Conservation (phyloP, 2,329 filamentous ascomycete genomes). For the Ophioceras dolichostomum region DNA sequence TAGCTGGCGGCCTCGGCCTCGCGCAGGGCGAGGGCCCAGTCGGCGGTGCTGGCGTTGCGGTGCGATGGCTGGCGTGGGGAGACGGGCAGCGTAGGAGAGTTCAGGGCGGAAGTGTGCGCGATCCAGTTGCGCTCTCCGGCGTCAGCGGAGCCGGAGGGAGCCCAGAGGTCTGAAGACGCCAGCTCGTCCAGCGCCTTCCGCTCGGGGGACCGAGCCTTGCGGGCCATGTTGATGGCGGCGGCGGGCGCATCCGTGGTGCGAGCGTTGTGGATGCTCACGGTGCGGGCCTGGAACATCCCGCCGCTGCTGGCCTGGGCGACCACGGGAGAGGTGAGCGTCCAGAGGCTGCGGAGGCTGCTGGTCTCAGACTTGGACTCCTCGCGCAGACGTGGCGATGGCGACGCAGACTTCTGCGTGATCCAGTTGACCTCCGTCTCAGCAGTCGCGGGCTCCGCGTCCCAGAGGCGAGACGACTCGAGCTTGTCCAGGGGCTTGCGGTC, state of each 20-base stretch:
- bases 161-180: constrained; percentile 15
- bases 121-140: constrained; percentile 15
- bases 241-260: constrained; percentile 10
- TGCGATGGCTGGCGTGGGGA: background rate
- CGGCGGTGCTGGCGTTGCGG: constrained; percentile 11
- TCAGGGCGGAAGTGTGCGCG: constrained; percentile 2
- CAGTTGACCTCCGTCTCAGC: background rate
- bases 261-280: constrained; percentile 1
- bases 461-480: constrained; percentile 14
- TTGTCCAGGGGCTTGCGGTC: constrained; percentile 13
- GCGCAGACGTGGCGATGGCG: background rate
- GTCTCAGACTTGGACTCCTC: no score
- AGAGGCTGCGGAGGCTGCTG: constrained; percentile 1
- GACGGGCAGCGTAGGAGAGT: constrained; percentile 1
- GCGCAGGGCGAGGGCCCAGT: constrained; percentile 24
- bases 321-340: background rate
- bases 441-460: constrained; percentile 7
- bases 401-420: background rate
- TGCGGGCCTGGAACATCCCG: background rate
- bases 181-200: constrained; percentile 14
- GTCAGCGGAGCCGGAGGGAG: background rate
- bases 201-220: constrained; percentile 13
- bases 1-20: constrained; percentile 11
- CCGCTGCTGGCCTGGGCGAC: background rate
- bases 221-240: constrained; percentile 16